Percentiles rank a stretch among this genome's conserved stretches.
Conservation (phyloP, 805 yeast species). For the Kuraishia molischiana region DNA sequence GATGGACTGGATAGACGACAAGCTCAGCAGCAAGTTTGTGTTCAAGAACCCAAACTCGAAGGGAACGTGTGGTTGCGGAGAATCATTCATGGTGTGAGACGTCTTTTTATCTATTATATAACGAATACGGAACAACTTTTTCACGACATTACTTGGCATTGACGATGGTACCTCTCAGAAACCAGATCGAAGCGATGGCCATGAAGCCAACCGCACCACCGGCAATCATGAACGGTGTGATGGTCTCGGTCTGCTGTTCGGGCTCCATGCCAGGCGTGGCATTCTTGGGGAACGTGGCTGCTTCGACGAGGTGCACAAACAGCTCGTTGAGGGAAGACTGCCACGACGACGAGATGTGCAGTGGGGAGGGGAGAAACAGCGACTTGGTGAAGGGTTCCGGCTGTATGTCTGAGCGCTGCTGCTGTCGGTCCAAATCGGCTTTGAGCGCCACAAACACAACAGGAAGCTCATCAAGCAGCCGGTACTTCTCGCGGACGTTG, state of each 20-base stretch:
- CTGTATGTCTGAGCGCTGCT: conserved; percentile 75
- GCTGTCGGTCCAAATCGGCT: conserved; percentile 94
- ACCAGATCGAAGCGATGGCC: conserved; percentile 53
- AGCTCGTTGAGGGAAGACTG: conserved; percentile 75
- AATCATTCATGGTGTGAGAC: conserved; percentile 84
- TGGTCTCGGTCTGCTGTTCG: conserved; percentile 41
- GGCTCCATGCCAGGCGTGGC: conserved; percentile 76
- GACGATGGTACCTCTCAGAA: conserved; percentile 43
- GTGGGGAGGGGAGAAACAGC: conserved; percentile 63
- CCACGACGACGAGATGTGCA: conserved; percentile 91
- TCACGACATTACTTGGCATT: conserved; percentile 1
- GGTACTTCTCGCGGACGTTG: conserved; percentile 53
- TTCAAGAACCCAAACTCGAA: conserved; percentile 94
- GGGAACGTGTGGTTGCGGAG: conserved; percentile 99
- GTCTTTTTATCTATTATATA: not conserved
- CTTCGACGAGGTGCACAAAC: conserved; percentile 79
- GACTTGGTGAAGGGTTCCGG: conserved; percentile 80
- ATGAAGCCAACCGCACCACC: conserved; percentile 64
- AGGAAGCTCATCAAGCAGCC: conserved; percentile 58
- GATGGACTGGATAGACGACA: conserved; percentile 98
- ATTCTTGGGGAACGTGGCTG: conserved; percentile 67
- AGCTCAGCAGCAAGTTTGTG: conserved; percentile 78
- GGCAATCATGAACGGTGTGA: conserved; percentile 47
- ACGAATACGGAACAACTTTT: not conserved
- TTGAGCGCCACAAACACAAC: conserved; percentile 84